Base-by-base conservation (phyloP, 2,329 filamentous ascomycete genomes). In the Metarhizium humberi region DNA sequence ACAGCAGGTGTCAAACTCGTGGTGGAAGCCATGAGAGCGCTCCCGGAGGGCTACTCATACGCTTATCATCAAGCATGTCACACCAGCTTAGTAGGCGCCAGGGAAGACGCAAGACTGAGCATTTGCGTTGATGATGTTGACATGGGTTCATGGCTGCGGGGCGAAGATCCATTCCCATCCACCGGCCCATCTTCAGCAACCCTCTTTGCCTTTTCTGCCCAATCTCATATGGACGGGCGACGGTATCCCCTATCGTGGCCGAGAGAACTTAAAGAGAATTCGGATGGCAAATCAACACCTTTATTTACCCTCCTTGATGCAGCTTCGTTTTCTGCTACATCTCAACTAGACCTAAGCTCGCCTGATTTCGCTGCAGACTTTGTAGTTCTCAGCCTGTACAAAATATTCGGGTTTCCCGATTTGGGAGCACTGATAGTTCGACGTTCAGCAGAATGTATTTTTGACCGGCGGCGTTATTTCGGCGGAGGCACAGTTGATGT, bases 391-490 rank as follows among this genome's bases (percentile, higher is more conserved):
- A 96, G 92, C 69, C 84, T 97, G 60, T 95, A 96, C 74, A 99
- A 97, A 69, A 92, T 96, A n/a, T 97, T 97, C 68, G 92, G 94
- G 1, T 96, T 96, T 60, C 92, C 92, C 0, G 90, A 97, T 66
- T 75, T 97, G 2, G 92, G 92, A 2, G 91, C 86, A 1, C 72
- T 99, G 56, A 84, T 97, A 34, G 84, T 97, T 13, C 84, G 87
- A 46, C 91, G 89, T 62, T 77, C 81, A 36, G 81, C 88, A 13
- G 82, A 81, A 6, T 68, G 78, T 43, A 66, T 86, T 3, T 84
- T 96, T 50, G 74, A 80, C 36, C 75, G 76, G 46, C 82, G 90
- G 57, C 84, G 75, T 58, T 99, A 95, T 64, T 99, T 99, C 71
- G 92, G 92, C 6, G 94, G 92, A 6, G 94, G 94, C 3, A 97